Evolutionary conservation across 2,329 filamentous ascomycete genomes (phyloP).

Genomic region (Aureobasidium zeae): DNA sequence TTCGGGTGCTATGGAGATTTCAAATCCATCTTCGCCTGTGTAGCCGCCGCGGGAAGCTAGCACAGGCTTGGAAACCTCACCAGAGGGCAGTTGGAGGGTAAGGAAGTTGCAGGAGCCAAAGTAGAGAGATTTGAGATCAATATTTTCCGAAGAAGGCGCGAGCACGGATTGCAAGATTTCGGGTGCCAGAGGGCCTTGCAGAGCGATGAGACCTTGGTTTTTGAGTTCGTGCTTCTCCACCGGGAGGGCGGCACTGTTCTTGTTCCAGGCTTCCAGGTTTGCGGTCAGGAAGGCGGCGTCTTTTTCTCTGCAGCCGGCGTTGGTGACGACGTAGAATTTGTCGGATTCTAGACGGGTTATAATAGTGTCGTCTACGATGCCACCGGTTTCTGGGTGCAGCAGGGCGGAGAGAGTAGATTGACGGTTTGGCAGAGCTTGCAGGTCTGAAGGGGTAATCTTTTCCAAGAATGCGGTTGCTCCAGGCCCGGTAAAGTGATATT

Average conservation of each 20-base stretch:
- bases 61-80: constrained; percentile 42
- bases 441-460: constrained; percentile 68
- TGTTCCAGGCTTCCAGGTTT: constrained; percentile 55
- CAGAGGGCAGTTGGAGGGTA: constrained; percentile 52
- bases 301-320: constrained; percentile 84
- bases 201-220: constrained; percentile 69
- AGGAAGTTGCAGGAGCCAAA: constrained; percentile 70
- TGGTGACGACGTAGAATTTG: constrained; percentile 84
- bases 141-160: constrained; percentile 38
- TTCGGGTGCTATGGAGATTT: constrained; percentile 71
- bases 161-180: constrained; percentile 59
- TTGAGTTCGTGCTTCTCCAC: constrained; percentile 37
- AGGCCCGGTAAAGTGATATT: constrained; percentile 75
- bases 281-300: constrained; percentile 67
- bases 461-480: constrained; percentile 75
- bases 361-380: constrained; percentile 91
- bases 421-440: constrained; percentile 55
- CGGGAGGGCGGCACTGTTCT: constrained; percentile 35
- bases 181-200: constrained; percentile 75
- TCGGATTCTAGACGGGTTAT: constrained; percentile 69
- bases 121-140: constrained; percentile 56
- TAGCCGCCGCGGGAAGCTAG: constrained; percentile 86
- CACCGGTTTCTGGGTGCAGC: constrained; percentile 68
- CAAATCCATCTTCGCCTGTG: constrained; percentile 96
- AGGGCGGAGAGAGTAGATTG: constrained; percentile 77